Evolutionary conservation across 176 grass and related monocot genomes (phyloP).

Genomic region (Pontederia paniculata): DNA sequence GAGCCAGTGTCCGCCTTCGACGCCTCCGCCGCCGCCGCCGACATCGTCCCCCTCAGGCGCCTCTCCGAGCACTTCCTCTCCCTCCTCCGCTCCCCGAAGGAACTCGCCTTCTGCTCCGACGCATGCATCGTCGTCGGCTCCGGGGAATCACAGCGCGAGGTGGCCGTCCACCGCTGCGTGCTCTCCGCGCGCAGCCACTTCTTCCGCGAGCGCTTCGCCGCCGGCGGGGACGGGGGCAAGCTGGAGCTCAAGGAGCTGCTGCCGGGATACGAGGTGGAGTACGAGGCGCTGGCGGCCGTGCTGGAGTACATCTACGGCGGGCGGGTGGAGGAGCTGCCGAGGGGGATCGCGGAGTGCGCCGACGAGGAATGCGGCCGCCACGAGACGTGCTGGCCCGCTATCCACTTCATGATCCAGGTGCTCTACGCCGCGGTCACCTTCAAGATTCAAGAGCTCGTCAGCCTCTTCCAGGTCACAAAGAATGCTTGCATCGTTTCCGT

Average conservation of each 20-base stretch:
- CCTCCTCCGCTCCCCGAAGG: not conserved
- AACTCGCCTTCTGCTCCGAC: conserved; percentile 7
- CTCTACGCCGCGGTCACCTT: conserved; percentile 8
- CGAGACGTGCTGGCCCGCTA: conserved; percentile 14
- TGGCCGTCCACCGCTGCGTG: conserved; percentile 7
- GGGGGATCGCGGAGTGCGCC: not conserved
- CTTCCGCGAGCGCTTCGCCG: conserved; percentile 11
- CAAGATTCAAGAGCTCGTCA: conserved; percentile 13
- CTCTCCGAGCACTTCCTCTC: conserved; percentile 4
- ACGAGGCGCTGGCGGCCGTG: conserved; percentile 8
- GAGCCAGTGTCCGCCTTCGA: not conserved
- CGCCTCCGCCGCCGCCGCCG: not conserved
- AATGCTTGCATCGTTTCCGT: too few relatives aligned
- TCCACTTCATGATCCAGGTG: conserved; percentile 19
- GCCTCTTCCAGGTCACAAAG: conserved; percentile 10
- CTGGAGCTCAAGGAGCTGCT: conserved; percentile 1
- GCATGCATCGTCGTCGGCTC: conserved; percentile 5
- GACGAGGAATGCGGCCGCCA: conserved; percentile 1
- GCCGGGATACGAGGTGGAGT: not conserved
- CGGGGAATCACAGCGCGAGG: not conserved
- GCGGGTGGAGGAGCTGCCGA: conserved; percentile 1
- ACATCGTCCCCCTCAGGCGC: conserved; percentile 1
- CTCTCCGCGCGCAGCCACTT: conserved; percentile 9
- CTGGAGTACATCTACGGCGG: conserved; percentile 13
- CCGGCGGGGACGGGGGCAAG: not conserved